Base-by-base conservation (phyloP, 75 land plant genomes). In the Cupressus sempervirens region DNA sequence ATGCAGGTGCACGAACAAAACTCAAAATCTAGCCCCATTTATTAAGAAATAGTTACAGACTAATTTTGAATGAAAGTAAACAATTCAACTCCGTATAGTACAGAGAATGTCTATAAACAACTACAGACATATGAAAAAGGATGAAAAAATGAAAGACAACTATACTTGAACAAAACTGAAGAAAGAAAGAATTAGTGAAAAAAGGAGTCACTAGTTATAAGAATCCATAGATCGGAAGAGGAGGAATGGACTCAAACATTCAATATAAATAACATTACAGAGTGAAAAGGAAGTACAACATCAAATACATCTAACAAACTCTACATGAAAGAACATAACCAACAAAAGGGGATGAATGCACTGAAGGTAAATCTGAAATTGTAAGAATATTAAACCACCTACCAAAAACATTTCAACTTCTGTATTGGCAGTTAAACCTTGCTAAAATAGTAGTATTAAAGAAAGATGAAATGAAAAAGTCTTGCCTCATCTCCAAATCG, bases 401-500 rank as follows among this genome's bases (percentile, higher is more conserved):
- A 30, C 74, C 9, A 30, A 12, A 62, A 62, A 62, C 62, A 56
- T 43, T 9, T 43, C 46, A 79, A 45, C 50, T 43, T 79, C 11
- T 79, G 13, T 79, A 45, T 43, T 26, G 14, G 9, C 26, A 4
- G 45, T 36, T n/a, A 45, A 18, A 7, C 15, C 32, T 72, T 32
- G 3, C 16, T 8, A 34, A 45, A 32, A 46, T 10, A 20, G 12
- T 32, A 45, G 30, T 23, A 82, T 29, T 43, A 26, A n/a, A 43
- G 53, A 46, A 48, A 20, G 13, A 15, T 45, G 23, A 2, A 18
- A 4, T 11, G 50, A 53, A 84, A 48, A n/a, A 40, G 7, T 13
- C 83, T 76, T 86, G 86, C 99, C 98, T 94, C 90, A 83, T 93
- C 88, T 34, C 99, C 96, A 35, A 90, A 89, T 23, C 96, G 94